Percentiles rank a stretch among this genome's conserved stretches.
These are phyloP conservation scores for Aspergillus sparsus DNA, from an alignment of 495 filamentous ascomycete genomes.

Conservation along the genomic window DNA sequence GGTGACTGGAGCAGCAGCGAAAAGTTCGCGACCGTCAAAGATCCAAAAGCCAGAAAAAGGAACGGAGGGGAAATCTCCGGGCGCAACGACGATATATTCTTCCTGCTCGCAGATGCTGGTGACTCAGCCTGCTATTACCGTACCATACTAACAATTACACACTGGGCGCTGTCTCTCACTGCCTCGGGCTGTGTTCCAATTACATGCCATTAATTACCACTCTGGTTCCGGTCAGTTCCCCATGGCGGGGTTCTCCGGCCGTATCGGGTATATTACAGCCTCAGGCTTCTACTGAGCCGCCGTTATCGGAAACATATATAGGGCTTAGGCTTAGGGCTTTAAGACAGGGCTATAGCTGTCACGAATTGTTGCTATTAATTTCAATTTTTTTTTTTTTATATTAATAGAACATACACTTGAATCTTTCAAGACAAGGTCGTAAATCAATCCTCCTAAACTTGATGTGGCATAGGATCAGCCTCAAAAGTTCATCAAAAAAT, in stretches of 20 bases:
- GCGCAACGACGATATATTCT: conserved; percentile 21
- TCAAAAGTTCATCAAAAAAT: too few relatives aligned
- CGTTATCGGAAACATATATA: conserved; percentile 25
- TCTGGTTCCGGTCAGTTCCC: conserved; percentile 14
- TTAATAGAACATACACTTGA: neutral
- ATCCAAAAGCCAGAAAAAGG: conserved; percentile 33
- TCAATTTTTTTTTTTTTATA: neutral
- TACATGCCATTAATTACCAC: conserved; percentile 3
- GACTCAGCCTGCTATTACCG: conserved; percentile 19
- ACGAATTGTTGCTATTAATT: conserved; percentile 4
- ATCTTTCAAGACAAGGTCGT: too few relatives aligned
- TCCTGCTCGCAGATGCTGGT: conserved; percentile 5
- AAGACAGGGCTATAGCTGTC: conserved; percentile 13
- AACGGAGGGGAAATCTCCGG: conserved; percentile 28
- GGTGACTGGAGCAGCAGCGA: conserved; percentile 33
- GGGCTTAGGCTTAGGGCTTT: conserved; percentile 24
- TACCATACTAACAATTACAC: conserved; percentile 4
- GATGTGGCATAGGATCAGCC: too few relatives aligned
- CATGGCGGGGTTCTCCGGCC: conserved; percentile 21
- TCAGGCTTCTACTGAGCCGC: conserved; percentile 14
- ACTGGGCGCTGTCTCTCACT: neutral
- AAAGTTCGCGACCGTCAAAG: conserved; percentile 35
- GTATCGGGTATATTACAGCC: conserved; percentile 24
- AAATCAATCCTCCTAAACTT: too few relatives aligned
- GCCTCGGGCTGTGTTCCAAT: neutral